Evolutionary conservation across 148 eudicot species (phyloP).

Genomic region (Polygonum maritimum): DNA sequence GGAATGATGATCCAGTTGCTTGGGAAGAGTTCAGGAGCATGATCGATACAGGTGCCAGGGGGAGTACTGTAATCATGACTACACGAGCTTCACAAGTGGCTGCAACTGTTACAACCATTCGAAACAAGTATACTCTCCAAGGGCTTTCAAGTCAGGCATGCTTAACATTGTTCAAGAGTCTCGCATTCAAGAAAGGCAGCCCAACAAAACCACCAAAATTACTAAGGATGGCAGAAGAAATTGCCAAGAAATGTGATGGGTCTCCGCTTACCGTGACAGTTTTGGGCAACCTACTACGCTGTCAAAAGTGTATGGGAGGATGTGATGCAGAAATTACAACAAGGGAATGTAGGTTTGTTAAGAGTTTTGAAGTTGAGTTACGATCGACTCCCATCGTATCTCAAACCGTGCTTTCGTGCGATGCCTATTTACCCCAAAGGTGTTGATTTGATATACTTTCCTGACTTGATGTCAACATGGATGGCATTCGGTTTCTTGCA

Average conservation of each 20-base stretch:
- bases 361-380: conserved; percentile 6
- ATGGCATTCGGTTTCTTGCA: not conserved
- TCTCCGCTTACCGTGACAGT: not conserved
- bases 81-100: not conserved
- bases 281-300: not conserved
- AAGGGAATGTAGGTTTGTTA: not conserved
- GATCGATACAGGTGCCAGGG: not conserved
- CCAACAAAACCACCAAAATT: not conserved
- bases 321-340: not conserved
- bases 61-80: not conserved
- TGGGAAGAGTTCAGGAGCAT: not conserved
- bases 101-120: not conserved
- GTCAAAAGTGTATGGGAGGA: not conserved
- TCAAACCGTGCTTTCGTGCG: conserved; percentile 12
- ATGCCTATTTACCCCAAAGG: not conserved
- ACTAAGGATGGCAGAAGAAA: not conserved
- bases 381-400: not conserved
- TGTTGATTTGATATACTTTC: not conserved
- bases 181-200: not conserved
- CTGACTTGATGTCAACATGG: not conserved
- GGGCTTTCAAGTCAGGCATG: not conserved
- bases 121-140: not conserved
- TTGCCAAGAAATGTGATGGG: not conserved
- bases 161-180: not conserved
- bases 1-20: not conserved